These are phyloP conservation scores for Populus hybrid DNA, from an alignment of 441 rosid species.

Conservation along the genomic window DNA sequence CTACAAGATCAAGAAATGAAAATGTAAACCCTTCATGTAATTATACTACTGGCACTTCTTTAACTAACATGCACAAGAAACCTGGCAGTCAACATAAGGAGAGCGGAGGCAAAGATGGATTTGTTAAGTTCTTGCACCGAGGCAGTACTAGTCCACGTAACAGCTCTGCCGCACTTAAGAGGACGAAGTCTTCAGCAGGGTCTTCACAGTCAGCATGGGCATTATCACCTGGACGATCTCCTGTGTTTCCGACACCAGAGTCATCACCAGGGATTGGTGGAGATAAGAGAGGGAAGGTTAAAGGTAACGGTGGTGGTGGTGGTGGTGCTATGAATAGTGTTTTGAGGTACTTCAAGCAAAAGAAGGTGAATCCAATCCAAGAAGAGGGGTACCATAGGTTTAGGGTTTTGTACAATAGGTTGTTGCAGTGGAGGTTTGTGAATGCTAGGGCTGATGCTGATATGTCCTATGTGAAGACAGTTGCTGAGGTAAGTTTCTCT, in stretches of 20 bases:
- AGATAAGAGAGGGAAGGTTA: conserved; percentile 7
- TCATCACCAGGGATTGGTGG: conserved; percentile 14
- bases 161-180: conserved; percentile 12
- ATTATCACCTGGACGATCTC: conserved; percentile 57
- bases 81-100: neutral
- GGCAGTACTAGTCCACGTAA: conserved; percentile 20
- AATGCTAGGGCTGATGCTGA: conserved; percentile 52
- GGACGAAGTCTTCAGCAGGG: conserved; percentile 19
- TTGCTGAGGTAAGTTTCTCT: conserved; percentile 38
- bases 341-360: conserved; percentile 63
- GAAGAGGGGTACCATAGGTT: conserved; percentile 53
- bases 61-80: conserved; percentile 27
- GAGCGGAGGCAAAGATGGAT: conserved; percentile 25
- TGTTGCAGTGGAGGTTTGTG: conserved; percentile 57
- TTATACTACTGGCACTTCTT: conserved; percentile 1
- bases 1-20: conserved; percentile 43
- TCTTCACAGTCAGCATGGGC: conserved; percentile 71
- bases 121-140: conserved; percentile 37
- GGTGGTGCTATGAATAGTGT: conserved; percentile 51
- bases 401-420: conserved; percentile 40
- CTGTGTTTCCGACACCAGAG: conserved; percentile 24
- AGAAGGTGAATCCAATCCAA: conserved; percentile 43
- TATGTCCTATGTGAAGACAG: conserved; percentile 24
- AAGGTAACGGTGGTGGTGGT: conserved; percentile 11
- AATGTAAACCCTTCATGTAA: conserved; percentile 10